Evolutionary conservation across 192 early-diverging fungal species (phyloP), one percentile per base, ranked within the genome.

Genomic region (Coemansia reversa): DNA sequence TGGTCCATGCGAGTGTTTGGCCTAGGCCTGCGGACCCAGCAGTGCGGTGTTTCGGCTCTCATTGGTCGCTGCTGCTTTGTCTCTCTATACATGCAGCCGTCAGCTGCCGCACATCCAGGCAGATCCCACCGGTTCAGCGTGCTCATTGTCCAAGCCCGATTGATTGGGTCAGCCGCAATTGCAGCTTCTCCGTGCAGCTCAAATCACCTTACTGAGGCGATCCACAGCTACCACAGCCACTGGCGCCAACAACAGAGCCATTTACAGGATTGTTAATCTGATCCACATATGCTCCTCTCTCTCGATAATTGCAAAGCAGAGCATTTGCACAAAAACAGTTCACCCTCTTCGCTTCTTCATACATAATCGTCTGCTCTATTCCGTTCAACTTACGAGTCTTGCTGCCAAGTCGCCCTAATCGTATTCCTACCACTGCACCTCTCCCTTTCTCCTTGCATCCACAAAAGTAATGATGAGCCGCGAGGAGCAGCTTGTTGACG

Each of bases 401-500:
- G 7, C 39, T 16, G 39, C 14, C 28, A 53, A 53, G 28, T 22
- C 24, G 16, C 20, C 22, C 52, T 53, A 27, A 4, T 33, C 24
- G 20, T 11, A 29, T 29, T 35, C 25, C 47, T 5, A 11, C 50
- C 33, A 52, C 20, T 14, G 18, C 32, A 24, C 24, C 25, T 24
- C 14, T 63, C 45, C 16, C 25, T 24, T 7, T 63, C 54, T 35
- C 23, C 32, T n/a, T 33, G 35, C 39, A 12, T 47, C 47, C 45
- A 7, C 14, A 25, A 60, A 24, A 23, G 35, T 5, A 55, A 58
- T 60, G 39, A 75, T 75, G 72, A 75, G 69, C 55, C 77, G 69
- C 55, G 42, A 56, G 39, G 69, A 80, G 60, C 72, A 80, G 54
- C 62, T 74, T n/a, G 70, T 80, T 59, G 77, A 70, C 51, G 57